Base-by-base conservation (phyloP, 768 basidiomycete species). In the Psilocybe cyanescens region DNA sequence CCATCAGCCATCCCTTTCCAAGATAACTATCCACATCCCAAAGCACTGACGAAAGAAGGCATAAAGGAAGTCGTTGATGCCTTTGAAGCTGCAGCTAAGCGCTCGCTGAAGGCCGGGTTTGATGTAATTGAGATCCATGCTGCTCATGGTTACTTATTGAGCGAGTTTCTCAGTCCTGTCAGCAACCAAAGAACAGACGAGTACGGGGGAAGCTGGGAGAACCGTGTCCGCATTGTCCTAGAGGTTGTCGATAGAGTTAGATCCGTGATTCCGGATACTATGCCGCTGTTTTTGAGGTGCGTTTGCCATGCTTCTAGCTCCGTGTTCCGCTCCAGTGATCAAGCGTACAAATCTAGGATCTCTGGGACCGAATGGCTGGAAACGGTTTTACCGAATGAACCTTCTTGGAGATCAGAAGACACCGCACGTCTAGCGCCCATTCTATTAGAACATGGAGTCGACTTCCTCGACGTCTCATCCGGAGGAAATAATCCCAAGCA, bases 331-430 rank as follows among this genome's bases (percentile, higher is more conserved):
- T 24, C 24, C 24, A 24, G 24, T 24, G 24, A 2, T 39, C 8
- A 39, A 8, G 7, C 14, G 37, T 2, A 14, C 24, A 11, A 6
- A 9, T 8, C 14, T 55, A 86, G 87, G 28, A 74, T 94, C 29
- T 89, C 87, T 37, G 94, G 84, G 1, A 88, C 86, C 0, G 94
- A 94, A 59, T 91, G 90, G 87, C 75, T 91, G 9, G 86, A 87
- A 65, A 79, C 84, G 58, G 75, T 78, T 3, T 72, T 83, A 1
- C 84, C 86, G 0, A 74, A 88, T 59, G 84, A 88, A 62, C 81
- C 82, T 12, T 85, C 84, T 7, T 92, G 92, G 91, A 44, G 30
- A 47, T 33, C 29, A 5, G 55, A 57, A 31, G 55, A 57, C 16
- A 33, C 55, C n/a, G 44, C 31, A 9, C 55, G 55, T 14, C 29